A percentile compares a stretch with the other conserved stretches of the same genome.
Evolutionary conservation across 129 eudicot species (phyloP).

Genomic region (Artemisia argyi): DNA sequence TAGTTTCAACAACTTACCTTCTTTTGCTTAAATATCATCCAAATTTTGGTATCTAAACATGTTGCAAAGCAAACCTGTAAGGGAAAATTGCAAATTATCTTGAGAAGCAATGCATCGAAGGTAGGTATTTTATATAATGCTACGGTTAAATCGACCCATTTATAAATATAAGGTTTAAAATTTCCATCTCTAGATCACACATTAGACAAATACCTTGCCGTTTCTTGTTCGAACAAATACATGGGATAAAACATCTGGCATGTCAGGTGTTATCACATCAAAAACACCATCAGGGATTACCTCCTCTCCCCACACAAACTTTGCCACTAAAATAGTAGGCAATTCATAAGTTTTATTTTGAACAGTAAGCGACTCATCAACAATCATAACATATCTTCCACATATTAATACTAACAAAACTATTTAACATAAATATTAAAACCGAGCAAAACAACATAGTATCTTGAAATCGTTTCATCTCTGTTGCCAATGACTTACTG

Average conservation of each 20-base stretch:
- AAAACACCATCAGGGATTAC: slow-evolving; percentile 52
- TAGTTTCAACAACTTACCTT: slow-evolving; percentile 67
- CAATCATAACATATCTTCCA: too few species aligned
- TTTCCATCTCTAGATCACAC: neutral
- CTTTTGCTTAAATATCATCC: slow-evolving; percentile 58
- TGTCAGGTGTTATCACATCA: slow-evolving; percentile 49
- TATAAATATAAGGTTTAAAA: neutral
- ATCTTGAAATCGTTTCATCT: too few species aligned
- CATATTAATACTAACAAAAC: too few species aligned
- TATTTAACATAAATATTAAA: too few species aligned
- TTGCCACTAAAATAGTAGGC: slow-evolving; percentile 44
- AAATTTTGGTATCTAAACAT: slow-evolving; percentile 69
- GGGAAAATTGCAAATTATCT: slow-evolving; percentile 21
- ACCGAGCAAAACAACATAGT: too few species aligned
- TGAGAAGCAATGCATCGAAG: neutral
- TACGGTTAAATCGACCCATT: slow-evolving; percentile 11
- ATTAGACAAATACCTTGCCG: slow-evolving; percentile 34
- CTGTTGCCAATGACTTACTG: slow-evolving; percentile 51
- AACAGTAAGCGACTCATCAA: neutral
- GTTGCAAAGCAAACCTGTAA: slow-evolving; percentile 86
- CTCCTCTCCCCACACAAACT: slow-evolving; percentile 44
- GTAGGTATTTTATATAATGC: neutral
- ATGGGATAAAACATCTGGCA: slow-evolving; percentile 53
- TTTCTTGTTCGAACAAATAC: slow-evolving; percentile 57
- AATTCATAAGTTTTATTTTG: slow-evolving; percentile 36